phyloP scores from a whole-genome alignment of 345 rosid species.

The Arabidopsis suecica region DNA sequence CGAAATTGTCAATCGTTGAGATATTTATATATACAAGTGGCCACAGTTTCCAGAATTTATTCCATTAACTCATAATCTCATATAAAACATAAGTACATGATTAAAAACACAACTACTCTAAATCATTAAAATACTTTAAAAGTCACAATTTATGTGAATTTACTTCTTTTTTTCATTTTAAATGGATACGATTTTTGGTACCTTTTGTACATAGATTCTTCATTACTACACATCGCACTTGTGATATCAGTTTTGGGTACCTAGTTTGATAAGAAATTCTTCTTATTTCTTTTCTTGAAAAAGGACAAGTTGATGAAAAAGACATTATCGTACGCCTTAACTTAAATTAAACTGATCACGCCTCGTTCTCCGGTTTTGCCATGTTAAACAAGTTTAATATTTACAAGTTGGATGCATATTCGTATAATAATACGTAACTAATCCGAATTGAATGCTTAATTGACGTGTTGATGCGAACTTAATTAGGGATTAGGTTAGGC shows the following conservation, averaged over 20 bases:
- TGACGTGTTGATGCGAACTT: not conserved
- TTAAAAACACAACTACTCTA: not conserved
- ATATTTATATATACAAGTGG: constrained; percentile 27
- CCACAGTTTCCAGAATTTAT: constrained; percentile 3
- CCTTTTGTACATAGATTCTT: not conserved
- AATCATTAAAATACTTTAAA: constrained; percentile 7
- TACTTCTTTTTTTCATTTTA: no score
- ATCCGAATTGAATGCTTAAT: not conserved
- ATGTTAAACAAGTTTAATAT: constrained; percentile 2
- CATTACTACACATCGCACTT: not conserved
- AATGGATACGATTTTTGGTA: not conserved
- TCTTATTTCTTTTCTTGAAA: not conserved
- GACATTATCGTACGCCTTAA: constrained; percentile 14
- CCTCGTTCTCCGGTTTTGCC: not conserved
- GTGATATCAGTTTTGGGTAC: not conserved
- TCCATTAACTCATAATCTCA: not conserved
- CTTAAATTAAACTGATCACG: not conserved
- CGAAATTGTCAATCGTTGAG: constrained; percentile 23
- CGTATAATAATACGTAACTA: not conserved
- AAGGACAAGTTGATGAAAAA: constrained; percentile 16
- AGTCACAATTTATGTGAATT: not conserved
- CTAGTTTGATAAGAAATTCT: constrained; percentile 33
- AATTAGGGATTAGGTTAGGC: constrained; percentile 21
- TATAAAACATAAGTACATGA: not conserved
- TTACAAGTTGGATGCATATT: constrained; percentile 32